Evolutionary conservation across 2,329 filamentous ascomycete species (phyloP).

Genomic region (Claviceps capensis): DNA sequence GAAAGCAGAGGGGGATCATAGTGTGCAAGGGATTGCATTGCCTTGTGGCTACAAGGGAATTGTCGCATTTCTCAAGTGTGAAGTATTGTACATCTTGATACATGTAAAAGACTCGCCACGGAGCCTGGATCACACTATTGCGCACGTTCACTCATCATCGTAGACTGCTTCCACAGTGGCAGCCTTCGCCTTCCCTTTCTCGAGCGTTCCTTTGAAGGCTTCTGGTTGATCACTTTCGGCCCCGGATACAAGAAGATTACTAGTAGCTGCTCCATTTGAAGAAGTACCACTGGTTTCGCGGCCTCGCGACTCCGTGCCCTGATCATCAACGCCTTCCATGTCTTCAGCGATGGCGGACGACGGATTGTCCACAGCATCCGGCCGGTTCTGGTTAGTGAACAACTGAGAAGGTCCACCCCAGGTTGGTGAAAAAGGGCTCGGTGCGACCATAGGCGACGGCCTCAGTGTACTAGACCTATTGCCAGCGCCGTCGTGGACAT

Average conservation of each 20-base stretch:
- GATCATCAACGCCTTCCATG: background rate
- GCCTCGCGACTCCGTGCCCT: background rate
- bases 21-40: too few relatives aligned
- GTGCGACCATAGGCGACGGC: constrained; percentile 27
- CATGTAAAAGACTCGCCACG: too few relatives aligned
- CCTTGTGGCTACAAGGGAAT: too few relatives aligned
- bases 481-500: background rate
- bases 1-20: too few relatives aligned
- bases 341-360: constrained; percentile 3
- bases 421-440: constrained; percentile 33
- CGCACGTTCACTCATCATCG: constrained; percentile 18
- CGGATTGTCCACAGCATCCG: constrained; percentile 11
- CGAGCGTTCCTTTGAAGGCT: background rate
- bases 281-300: background rate
- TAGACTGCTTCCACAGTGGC: constrained; percentile 32
- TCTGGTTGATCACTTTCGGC: background rate
- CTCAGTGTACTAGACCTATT: constrained; percentile 6
- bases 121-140: background rate
- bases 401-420: constrained; percentile 39
- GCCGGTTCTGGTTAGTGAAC: constrained; percentile 22
- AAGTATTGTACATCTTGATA: too few relatives aligned
- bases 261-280: background rate
- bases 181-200: constrained; percentile 31
- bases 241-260: background rate
- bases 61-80: too few relatives aligned